Base-by-base conservation (phyloP, 495 filamentous ascomycete species). In the Penicillium arizonense region DNA sequence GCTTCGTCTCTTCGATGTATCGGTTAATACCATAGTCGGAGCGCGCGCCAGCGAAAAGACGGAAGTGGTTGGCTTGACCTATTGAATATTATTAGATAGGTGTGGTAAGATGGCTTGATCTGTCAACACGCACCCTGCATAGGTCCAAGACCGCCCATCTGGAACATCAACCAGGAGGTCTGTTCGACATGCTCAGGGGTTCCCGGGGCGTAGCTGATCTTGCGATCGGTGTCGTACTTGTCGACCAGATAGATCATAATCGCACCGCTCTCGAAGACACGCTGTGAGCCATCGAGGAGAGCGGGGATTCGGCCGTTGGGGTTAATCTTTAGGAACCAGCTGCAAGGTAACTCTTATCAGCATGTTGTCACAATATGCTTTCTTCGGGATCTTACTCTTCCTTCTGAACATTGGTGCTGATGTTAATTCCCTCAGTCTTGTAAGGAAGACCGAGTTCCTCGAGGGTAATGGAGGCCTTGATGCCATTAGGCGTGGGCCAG, bases 221-320 rank as follows among this genome's bases (percentile, higher is more conserved):
- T 72, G 21, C 73, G 52, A 3, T 77, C 65, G 11, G 61, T 64
- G 41, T 81, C 77, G 48, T 79, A 80, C 43, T 68, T 70, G 21
- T 73, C 69, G 21, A 60, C 64, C 13, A 81, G 71, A 44, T 80
- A 81, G 18, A 72, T 65, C 65, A 77, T 70, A 32, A 81, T 70
- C 1, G 75, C 70, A 6, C 72, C 77, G 23, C 70, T 72, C 45
- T 79, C 76, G 44, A 79, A 79, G 33, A 80, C 64, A 23, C 75
- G 69, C 53, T 72, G 68, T 3, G 60, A 55, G 28, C 67, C 63
- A 49, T 71, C 59, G 5, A 59, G 57, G 13, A 96, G 62, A 1
- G 90, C 89, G 6, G 91, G 91, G 50, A 96, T 93, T 37, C 91
- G 87, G 47, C 91, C 91, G 63, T 96, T 96, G 35, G 91, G 91